Percentiles rank a stretch among this genome's conserved stretches.
Evolutionary conservation across 73 alveolate species (phyloP).

Genomic region (Tetrahymena borealis): DNA sequence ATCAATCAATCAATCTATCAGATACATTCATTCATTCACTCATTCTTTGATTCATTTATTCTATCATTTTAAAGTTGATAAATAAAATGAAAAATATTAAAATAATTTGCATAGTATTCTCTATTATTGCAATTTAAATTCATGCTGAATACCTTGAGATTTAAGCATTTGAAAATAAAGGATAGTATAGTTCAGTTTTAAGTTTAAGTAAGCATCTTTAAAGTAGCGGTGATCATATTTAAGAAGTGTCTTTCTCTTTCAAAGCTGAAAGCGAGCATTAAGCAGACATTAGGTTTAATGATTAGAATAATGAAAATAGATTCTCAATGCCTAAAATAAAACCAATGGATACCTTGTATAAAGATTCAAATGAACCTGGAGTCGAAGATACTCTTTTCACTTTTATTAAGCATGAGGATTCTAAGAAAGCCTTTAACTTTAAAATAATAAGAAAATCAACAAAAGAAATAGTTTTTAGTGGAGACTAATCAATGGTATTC

Average conservation of each 20-base stretch:
- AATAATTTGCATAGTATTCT: too few species aligned
- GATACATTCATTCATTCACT: too few species aligned
- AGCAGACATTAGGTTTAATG: neutral
- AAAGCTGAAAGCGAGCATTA: neutral
- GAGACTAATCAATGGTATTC: neutral
- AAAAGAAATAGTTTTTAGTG: neutral
- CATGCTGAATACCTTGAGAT: too few species aligned
- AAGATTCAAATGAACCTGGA: neutral
- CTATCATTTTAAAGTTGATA: too few species aligned
- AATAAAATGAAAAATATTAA: too few species aligned
- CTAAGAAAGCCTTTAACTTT: neutral
- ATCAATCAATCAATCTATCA: too few species aligned
- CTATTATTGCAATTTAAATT: too few species aligned
- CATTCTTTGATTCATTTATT: too few species aligned
- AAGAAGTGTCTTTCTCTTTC: neutral
- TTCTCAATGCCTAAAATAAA: neutral
- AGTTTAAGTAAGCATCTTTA: neutral
- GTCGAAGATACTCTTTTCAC: neutral
- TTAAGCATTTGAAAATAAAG: too few species aligned
- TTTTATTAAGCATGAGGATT: neutral
- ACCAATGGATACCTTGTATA: neutral
- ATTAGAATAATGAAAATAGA: neutral
- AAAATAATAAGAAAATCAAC: neutral
- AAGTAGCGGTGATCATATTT: neutral
- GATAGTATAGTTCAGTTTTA: neutral